Evolutionary conservation across 805 yeast species (phyloP), one percentile per base, ranked within the genome.

Genomic region (Brettanomyces bruxellensis): DNA sequence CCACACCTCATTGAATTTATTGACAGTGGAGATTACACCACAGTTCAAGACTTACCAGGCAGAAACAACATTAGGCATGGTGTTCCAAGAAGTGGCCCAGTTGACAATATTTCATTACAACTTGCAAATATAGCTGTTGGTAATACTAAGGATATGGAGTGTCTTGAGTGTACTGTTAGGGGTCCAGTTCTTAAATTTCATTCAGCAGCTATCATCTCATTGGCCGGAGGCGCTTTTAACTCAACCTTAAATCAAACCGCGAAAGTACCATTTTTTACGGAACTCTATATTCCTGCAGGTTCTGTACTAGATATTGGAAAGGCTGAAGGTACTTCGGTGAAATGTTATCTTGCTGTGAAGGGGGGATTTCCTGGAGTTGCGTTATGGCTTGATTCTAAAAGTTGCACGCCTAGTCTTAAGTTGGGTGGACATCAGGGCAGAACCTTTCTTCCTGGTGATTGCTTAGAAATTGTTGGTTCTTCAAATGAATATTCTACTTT

Each of bases 11-110:
- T 60, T 39, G 65, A 60, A 36, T 59, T 60, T 44, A 49, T 48
- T 22, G 58, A 59, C 7, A 67, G 73, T 3, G 77, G 77, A 50
- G 76, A 76, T 30, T 74, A 73, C 59, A 74, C 79, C 34, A 72
- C 78, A 1, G 72, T 74, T 34, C 79, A 74, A 55, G 79, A 74
- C 55, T 69, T 64, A 51, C 68, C 68, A 1, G 69, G 68, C 22
- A 51, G 59, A 41, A 46, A 46, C 24, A 43, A 38, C n/a, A n/a
- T 39, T 22, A 55, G 54, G 39, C 60, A 58, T 39, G 65, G 65
- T 44, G 55, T 60, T 36, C 64, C 64, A 14, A 41, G 47, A 28
- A 38, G 54, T 40, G 65, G 65, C 22, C 65, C 65, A 4, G 51
- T 52, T 30, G 65, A 60, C 46, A 49, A 50, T 11, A 34, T 60